Evolutionary conservation across 805 yeast species (phyloP), one percentile per base, ranked within the genome.

Genomic region (Candida nonsorbophila): DNA sequence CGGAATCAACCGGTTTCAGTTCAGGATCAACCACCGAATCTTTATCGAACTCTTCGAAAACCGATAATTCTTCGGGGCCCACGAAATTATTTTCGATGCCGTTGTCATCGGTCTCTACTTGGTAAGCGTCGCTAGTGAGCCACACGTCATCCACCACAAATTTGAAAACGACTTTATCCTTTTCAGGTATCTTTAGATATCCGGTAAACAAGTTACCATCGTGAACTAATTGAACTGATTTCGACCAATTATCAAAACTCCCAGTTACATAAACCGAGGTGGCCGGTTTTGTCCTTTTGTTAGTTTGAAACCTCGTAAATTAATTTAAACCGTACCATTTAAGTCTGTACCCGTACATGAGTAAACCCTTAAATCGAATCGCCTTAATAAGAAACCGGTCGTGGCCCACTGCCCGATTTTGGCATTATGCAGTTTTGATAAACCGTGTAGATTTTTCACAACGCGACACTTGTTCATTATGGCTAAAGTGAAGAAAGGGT

Each of bases 241-340:
- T 43, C 8, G 54, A 33, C 71, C 71, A 64, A 32, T 54, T 41
- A 37, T 63, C 68, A 39, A 64, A 64, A 38, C 44, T 52, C 5
- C 71, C 71, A 1, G 69, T 62, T 14, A 63, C 55, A 16, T 51
- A 53, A 15, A 63, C 34, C 11, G 28, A 18, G 7, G 17, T 15
- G 4, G 10, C 18, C 8, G 16, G n/a, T n/a, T n/a, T n/a, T n/a
- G n/a, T n/a, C n/a, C n/a, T n/a, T n/a, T n/a, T n/a, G n/a, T n/a
- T n/a, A n/a, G n/a, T n/a, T n/a, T n/a, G n/a, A n/a, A n/a, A n/a
- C n/a, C n/a, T n/a, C n/a, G n/a, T n/a, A n/a, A n/a, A n/a, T n/a
- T n/a, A n/a, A n/a, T n/a, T n/a, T n/a, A n/a, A n/a, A n/a, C n/a
- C n/a, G n/a, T n/a, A n/a, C n/a, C n/a, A n/a, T n/a, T n/a, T n/a